A percentile compares a stretch with the other conserved stretches of the same genome.
These are phyloP conservation scores for Thalia dealbata DNA, from an alignment of 176 grass and related monocot genomes.

Conservation along the genomic window DNA sequence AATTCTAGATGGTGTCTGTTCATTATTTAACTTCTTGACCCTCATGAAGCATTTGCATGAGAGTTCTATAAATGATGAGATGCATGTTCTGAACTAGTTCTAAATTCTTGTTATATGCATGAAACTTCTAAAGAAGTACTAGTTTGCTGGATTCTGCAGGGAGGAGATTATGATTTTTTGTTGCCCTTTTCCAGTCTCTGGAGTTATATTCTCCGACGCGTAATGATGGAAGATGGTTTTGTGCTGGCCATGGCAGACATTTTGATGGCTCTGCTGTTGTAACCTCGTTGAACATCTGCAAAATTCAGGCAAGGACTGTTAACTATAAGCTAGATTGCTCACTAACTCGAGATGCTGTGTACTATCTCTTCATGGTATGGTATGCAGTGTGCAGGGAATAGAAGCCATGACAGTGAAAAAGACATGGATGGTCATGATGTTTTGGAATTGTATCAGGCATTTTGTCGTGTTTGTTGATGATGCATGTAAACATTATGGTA, in stretches of 20 bases:
- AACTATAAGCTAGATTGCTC: not conserved
- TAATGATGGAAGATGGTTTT: not conserved
- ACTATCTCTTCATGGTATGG: not conserved
- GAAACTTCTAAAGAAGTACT: not conserved
- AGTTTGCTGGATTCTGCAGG: not conserved
- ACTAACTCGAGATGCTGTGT: not conserved
- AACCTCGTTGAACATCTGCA: not conserved
- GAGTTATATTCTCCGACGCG: not conserved
- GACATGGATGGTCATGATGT: not conserved
- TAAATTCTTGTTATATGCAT: not conserved
- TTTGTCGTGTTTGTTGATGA: not conserved
- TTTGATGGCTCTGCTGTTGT: not conserved
- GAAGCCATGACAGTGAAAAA: not conserved
- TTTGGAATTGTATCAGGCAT: not conserved
- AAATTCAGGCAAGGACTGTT: not conserved
- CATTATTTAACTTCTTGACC: not conserved
- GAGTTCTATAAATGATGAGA: not conserved
- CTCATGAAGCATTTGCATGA: not conserved
- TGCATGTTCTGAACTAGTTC: not conserved
- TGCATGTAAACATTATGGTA: not conserved
- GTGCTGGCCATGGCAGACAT: not conserved
- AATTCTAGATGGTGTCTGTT: not conserved
- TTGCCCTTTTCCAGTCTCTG: not conserved
- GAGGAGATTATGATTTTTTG: not conserved
- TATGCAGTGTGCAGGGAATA: not conserved